Evolutionary conservation across 2,329 filamentous ascomycete genomes (phyloP).

Genomic region (Diatrype stigma): DNA sequence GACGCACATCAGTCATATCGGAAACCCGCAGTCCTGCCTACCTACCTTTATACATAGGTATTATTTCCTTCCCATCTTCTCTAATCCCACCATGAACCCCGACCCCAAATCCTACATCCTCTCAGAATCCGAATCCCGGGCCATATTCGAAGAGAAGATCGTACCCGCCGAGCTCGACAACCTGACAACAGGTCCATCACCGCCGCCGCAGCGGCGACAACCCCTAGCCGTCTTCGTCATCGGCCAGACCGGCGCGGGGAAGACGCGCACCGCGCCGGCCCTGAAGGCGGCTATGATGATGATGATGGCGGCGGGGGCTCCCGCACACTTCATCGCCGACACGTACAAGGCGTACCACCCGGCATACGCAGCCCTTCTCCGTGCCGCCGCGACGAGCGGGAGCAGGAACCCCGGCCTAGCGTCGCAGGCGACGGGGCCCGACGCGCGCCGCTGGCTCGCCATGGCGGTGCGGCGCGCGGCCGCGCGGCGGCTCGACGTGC

Average conservation of each 20-base stretch:
- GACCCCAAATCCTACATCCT: conserved; percentile 25
- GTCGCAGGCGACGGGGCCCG: conserved; percentile 33
- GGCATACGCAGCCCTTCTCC: conserved; percentile 30
- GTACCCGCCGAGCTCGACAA: conserved; percentile 28
- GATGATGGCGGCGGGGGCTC: conserved; percentile 7
- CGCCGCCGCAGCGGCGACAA: neutral
- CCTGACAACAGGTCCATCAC: neutral
- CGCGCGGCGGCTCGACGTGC: conserved; percentile 27
- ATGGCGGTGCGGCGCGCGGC: conserved; percentile 34
- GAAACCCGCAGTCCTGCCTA: neutral
- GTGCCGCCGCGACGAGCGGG: neutral
- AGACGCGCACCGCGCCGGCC: conserved; percentile 39
- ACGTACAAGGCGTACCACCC: conserved; percentile 47
- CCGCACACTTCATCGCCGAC: conserved; percentile 43
- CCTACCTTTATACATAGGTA: neutral
- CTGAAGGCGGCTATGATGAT: conserved; percentile 29
- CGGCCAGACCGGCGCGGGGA: conserved; percentile 47
- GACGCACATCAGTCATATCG: neutral
- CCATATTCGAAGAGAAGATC: conserved; percentile 28
- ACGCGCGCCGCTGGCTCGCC: conserved; percentile 41
- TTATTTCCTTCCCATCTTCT: no score
- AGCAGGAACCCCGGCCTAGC: conserved; percentile 27
- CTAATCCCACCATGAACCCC: neutral
- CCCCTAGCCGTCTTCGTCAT: conserved; percentile 40
- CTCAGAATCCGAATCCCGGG: conserved; percentile 22